phyloP scores from a whole-genome alignment of 805 yeast genomes.

The Saccharomyces kudriavzevii region DNA sequence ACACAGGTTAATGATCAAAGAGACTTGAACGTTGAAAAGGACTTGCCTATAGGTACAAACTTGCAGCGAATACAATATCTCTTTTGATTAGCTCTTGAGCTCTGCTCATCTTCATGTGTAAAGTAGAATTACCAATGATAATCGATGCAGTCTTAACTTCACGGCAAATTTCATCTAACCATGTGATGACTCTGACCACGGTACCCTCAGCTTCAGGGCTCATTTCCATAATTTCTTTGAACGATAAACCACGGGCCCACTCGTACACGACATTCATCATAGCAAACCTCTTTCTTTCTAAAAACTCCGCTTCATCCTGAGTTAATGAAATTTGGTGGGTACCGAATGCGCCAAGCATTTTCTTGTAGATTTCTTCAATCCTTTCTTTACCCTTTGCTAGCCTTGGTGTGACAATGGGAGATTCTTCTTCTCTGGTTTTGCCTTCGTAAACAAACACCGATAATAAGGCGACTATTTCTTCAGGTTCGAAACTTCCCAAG shows the following conservation, averaged over 20 bases:
- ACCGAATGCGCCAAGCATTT: slow-evolving; percentile 52
- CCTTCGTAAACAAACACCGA: slow-evolving; percentile 95
- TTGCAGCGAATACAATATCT: slow-evolving; percentile 95
- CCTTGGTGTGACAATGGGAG: slow-evolving; percentile 60
- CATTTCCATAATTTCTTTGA: slow-evolving; percentile 81
- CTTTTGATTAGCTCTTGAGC: slow-evolving; percentile 94
- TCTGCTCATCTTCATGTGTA: slow-evolving; percentile 79
- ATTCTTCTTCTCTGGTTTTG: slow-evolving; percentile 50
- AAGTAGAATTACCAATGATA: slow-evolving; percentile 86
- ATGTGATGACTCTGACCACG: slow-evolving; percentile 88
- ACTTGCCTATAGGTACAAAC: slow-evolving; percentile 56
- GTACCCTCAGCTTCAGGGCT: slow-evolving; percentile 93
- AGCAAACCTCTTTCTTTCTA: slow-evolving; percentile 79
- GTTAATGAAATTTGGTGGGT: slow-evolving; percentile 68
- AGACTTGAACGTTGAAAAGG: neutral
- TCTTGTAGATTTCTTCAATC: slow-evolving; percentile 63
- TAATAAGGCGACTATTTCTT: slow-evolving; percentile 89
- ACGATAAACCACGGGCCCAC: slow-evolving; percentile 94
- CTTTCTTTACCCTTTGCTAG: slow-evolving; percentile 61
- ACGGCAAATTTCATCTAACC: slow-evolving; percentile 90
- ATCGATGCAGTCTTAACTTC: slow-evolving; percentile 90
- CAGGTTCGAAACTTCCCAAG: slow-evolving; percentile 86
- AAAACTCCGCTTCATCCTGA: slow-evolving; percentile 75
- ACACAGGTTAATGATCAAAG: neutral
- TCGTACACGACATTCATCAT: slow-evolving; percentile 91